Base-by-base conservation (phyloP, 805 yeast species). In the Sugiyamaella valdiviana region DNA sequence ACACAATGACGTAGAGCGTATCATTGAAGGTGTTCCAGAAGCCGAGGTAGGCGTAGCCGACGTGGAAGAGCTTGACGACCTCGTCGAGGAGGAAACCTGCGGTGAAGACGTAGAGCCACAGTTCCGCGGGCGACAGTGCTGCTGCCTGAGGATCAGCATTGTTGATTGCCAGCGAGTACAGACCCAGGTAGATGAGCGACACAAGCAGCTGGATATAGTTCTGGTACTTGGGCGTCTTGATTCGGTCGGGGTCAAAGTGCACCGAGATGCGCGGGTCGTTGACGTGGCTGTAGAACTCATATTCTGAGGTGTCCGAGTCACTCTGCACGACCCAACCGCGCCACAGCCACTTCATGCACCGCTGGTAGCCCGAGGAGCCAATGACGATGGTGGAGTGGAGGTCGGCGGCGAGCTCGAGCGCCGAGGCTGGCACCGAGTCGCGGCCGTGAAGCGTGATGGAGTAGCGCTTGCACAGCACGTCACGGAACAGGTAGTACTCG, bases 321-420 rank as follows among this genome's bases (percentile, higher is more conserved):
- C 83, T 77, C 65, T 87, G 95, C 44, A 85, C 74, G 53, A 88
- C 85, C 95, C 95, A 86, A 23, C 96, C 96, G 49, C 90, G 71
- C 96, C 96, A 88, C 43, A 88, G 65, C 95, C 95, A 88, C 56
- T 82, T 80, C 59, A 87, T 75, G 67, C 95, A 86, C 46, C 95
- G 70, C 65, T 88, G 95, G 63, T 79, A 88, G 0, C 95, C 96
- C 6, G 83, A 70, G 0, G 95, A 79, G 1, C 88, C 82, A 57
- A 89, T 85, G 15, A 87, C 82, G 19, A 75, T 73, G 6, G 90
- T 81, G 9, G 85, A 77, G 57, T 88, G 95, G 77, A 81, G 78
- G 61, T 88, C 96, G 22, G 85, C 88, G 0, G 95, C 95, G 58
- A 87, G 64, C 62, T 88, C 96, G 53, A 88, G 67, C 0, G 89